These are phyloP conservation scores for Rhodomyrtus psidioides DNA, from an alignment of 441 rosid genomes.

Conservation along the genomic window DNA sequence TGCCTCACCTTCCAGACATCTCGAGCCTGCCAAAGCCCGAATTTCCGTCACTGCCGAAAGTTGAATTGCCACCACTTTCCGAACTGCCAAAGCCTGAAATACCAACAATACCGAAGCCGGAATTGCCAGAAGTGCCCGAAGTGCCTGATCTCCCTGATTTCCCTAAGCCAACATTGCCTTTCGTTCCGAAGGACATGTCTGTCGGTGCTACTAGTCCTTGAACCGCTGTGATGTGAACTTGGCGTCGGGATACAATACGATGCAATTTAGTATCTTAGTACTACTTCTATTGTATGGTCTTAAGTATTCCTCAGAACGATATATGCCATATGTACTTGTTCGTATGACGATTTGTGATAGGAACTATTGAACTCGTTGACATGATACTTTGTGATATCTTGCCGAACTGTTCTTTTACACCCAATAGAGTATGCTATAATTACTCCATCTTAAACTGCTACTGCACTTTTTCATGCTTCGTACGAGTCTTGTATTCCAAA, in stretches of 20 bases:
- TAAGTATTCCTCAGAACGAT: background rate
- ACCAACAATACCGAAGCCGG: background rate
- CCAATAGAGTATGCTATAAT: background rate
- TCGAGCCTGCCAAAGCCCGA: background rate
- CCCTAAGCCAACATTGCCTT: background rate
- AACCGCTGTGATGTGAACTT: background rate
- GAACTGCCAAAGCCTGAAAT: background rate
- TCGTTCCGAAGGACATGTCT: background rate
- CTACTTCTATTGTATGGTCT: background rate
- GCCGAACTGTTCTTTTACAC: background rate
- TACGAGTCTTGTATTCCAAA: no score
- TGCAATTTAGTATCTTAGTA: background rate
- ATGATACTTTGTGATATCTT: background rate
- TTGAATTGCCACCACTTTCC: background rate
- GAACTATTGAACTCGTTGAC: background rate
- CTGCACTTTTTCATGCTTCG: no score
- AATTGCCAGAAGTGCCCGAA: background rate
- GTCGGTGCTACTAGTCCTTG: background rate
- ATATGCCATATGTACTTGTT: background rate
- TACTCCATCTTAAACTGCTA: no score
- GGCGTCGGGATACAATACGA: background rate
- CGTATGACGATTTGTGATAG: background rate
- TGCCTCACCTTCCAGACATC: no score
- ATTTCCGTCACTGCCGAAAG: background rate
- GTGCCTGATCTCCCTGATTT: background rate